Base-by-base conservation (phyloP, 352 stramenopile species). In the Elongisporangium undulatum region DNA sequence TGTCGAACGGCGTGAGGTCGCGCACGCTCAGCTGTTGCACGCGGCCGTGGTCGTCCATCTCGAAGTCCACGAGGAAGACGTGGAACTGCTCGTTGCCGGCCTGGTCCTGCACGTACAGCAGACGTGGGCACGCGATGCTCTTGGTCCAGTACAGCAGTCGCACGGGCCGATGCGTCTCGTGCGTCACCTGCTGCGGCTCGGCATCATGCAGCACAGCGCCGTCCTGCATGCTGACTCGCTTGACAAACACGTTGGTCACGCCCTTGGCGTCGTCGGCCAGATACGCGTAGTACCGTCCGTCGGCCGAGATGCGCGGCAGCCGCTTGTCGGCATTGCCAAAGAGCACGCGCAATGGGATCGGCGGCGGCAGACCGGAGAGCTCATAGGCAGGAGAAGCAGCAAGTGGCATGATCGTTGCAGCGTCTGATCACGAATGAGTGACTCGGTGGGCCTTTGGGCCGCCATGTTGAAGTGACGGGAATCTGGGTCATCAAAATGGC, bases 281-380 rank as follows among this genome's bases (percentile, higher is more conserved):
- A 69, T 75, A 83, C 21, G 74, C 74, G 59, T 78, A 74, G 64
- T 73, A 78, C 26, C 67, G 69, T 39, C 74, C 74, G 56, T 81
- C 65, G 13, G 74, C 71, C n/a, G 74, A 81, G 29, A 84, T 59
- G 16, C 67, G 72, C 29, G 71, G 58, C 63, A 74, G 65, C 41
- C 65, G 66, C 64, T 79, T 72, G 71, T 81, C 74, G 9, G 74
- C 49, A 58, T 79, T 79, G 59, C 74, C 72, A 29, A 75, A 84
- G 41, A 84, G 64, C 52, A 77, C 72, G 20, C 71, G 65, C 34
- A 81, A 67, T 56, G 74, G 74, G 29, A 84, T 77, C 55, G 63
- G 22, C n/a, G 65, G 57, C 4, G 71, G 71, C 17, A 78, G 67
- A 2, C 54, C 57, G 2, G 64, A 17, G 41, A 64, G 59, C 24